A percentile compares a stretch with the other conserved stretches of the same genome.
Evolutionary conservation across 768 basidiomycete species (phyloP).

Genomic region (Melanogaster broomeanus): DNA sequence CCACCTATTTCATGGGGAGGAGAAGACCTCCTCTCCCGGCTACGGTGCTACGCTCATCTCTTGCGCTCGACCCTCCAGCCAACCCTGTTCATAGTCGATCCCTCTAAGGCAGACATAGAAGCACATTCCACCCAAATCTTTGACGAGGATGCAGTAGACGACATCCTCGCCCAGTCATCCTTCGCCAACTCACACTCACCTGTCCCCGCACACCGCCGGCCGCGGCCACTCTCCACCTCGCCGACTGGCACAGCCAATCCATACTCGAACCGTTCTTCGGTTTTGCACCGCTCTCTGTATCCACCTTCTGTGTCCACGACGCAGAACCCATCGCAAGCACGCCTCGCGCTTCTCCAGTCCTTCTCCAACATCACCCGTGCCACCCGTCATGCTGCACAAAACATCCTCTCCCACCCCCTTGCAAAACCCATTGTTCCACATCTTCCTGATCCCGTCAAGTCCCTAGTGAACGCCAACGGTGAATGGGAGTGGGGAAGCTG

Average conservation of each 20-base stretch:
- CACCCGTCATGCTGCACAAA: slow-evolving; percentile 91
- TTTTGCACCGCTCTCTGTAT: slow-evolving; percentile 75
- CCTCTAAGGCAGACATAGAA: slow-evolving; percentile 90
- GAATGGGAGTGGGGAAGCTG: slow-evolving; percentile 94
- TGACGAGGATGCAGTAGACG: slow-evolving; percentile 84
- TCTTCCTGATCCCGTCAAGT: slow-evolving; percentile 90
- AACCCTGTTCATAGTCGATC: slow-evolving; percentile 87
- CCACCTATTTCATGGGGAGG: slow-evolving; percentile 75
- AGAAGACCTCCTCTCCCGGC: slow-evolving; percentile 77
- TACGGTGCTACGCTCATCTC: slow-evolving; percentile 77
- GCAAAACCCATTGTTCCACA: slow-evolving; percentile 96
- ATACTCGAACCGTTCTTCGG: slow-evolving; percentile 68
- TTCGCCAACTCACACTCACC: slow-evolving; percentile 78
- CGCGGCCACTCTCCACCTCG: slow-evolving; percentile 57
- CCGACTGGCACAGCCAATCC: slow-evolving; percentile 43
- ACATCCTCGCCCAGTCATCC: slow-evolving; percentile 80
- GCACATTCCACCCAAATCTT: slow-evolving; percentile 85
- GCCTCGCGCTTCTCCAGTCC: slow-evolving; percentile 84
- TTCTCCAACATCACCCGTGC: slow-evolving; percentile 94
- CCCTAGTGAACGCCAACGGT: slow-evolving; percentile 85
- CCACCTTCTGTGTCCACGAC: slow-evolving; percentile 52
- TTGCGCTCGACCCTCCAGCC: slow-evolving; percentile 86
- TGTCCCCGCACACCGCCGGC: slow-evolving; percentile 80
- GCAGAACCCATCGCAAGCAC: slow-evolving; percentile 66
- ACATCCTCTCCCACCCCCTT: slow-evolving; percentile 92